These are phyloP conservation scores for Alternaria ethzedia DNA, from an alignment of 2,329 filamentous ascomycete species.

Conservation along the genomic window DNA sequence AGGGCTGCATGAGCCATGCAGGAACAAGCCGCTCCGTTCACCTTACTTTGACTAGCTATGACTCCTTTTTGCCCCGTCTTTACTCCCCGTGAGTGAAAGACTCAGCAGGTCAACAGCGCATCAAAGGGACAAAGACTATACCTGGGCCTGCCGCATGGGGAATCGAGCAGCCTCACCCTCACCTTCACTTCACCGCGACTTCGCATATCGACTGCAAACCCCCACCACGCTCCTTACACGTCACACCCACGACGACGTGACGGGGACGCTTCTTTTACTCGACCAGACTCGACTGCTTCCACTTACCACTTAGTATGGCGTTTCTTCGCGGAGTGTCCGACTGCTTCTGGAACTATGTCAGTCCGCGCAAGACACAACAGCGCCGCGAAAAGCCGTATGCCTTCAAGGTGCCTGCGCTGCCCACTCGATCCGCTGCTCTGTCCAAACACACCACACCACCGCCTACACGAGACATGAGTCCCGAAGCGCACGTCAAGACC, in stretches of 20 bases:
- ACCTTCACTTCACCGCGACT: constrained; percentile 27
- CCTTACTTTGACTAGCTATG: constrained; percentile 25
- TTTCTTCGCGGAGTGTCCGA: constrained; percentile 43
- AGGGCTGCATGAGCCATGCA: constrained; percentile 11
- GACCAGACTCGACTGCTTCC: not conserved
- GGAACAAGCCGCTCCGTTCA: constrained; percentile 4
- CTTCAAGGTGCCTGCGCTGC: constrained; percentile 44
- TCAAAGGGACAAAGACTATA: constrained; percentile 19
- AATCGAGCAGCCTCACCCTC: constrained; percentile 19
- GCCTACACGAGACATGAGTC: constrained; percentile 40
- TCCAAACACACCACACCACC: not conserved
- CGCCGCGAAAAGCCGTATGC: constrained; percentile 48
- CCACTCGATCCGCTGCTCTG: constrained; percentile 14
- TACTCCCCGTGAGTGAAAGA: constrained; percentile 10
- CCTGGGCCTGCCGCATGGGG: constrained; percentile 10
- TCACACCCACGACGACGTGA: not conserved
- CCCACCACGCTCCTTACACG: not conserved
- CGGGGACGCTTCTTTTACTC: not conserved
- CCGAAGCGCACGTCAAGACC: constrained; percentile 30
- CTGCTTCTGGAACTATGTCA: constrained; percentile 52
- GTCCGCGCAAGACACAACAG: constrained; percentile 50
- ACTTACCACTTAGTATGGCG: constrained; percentile 28
- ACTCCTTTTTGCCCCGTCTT: constrained; percentile 21
- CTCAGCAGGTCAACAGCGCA: constrained; percentile 1
- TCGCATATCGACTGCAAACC: not conserved